These are phyloP conservation scores for Elsinoe arachidis DNA, from an alignment of 2,329 filamentous ascomycete genomes.

Conservation along the genomic window DNA sequence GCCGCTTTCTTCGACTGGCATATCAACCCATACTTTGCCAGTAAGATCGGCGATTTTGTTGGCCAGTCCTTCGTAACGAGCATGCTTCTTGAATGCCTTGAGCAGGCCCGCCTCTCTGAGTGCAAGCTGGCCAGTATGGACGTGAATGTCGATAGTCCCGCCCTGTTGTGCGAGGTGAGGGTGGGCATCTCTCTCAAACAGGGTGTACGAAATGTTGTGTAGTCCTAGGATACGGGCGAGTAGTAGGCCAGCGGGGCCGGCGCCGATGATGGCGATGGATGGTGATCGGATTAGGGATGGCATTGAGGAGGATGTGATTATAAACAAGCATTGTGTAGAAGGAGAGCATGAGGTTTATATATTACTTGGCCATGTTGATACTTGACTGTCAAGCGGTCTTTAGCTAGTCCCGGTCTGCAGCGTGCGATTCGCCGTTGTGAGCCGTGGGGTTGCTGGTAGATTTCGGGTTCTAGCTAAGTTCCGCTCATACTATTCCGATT, in stretches of 20 bases:
- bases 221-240: constrained; percentile 24
- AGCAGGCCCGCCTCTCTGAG: constrained; percentile 24
- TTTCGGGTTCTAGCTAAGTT: background rate
- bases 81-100: constrained; percentile 22
- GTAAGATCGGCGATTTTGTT: constrained; percentile 18
- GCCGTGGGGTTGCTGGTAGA: background rate
- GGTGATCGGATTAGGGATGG: constrained; percentile 13
- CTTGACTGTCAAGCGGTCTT: too few relatives aligned
- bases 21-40: constrained; percentile 17
- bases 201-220: constrained; percentile 19
- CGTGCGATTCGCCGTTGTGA: background rate
- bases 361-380: background rate
- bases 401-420: too few relatives aligned
- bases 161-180: constrained; percentile 16
- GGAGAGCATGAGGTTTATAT: background rate
- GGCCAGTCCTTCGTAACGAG: constrained; percentile 23
- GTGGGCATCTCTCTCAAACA: constrained; percentile 24
- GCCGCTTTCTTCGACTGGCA: constrained; percentile 14
- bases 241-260: constrained; percentile 25
- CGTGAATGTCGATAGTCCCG: constrained; percentile 27
- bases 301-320: background rate
- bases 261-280: constrained; percentile 27
- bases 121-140: constrained; percentile 23
- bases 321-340: background rate
- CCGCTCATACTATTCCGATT: background rate